phyloP scores from a whole-genome alignment of 495 filamentous ascomycete species.

The Aspergillus coremiiformis region DNA sequence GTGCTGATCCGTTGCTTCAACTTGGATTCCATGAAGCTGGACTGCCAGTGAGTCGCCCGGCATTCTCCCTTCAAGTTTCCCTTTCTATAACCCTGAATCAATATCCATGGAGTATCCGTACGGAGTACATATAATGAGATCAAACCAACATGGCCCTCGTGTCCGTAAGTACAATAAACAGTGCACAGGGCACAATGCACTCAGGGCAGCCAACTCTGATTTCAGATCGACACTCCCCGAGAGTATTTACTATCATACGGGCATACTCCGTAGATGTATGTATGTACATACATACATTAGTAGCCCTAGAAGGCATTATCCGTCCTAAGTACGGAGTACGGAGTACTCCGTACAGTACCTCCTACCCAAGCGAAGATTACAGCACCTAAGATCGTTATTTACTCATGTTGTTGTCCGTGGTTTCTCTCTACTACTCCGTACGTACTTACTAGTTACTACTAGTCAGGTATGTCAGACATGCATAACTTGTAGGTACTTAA shows the following conservation, averaged over 20 bases:
- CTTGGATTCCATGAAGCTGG: too few species aligned
- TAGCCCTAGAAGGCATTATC: not conserved
- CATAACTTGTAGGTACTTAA: not conserved
- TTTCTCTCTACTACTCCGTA: not conserved
- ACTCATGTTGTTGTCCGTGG: not conserved
- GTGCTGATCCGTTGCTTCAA: constrained; percentile 1
- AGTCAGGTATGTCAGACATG: not conserved
- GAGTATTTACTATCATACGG: too few species aligned
- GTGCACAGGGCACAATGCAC: not conserved
- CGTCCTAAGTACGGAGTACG: too few species aligned
- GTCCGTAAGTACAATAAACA: not conserved
- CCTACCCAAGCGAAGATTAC: not conserved
- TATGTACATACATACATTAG: too few species aligned
- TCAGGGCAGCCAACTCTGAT: not conserved
- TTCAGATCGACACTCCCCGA: not conserved
- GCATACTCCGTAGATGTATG: too few species aligned
- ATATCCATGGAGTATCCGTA: not conserved
- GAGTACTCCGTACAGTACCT: too few species aligned
- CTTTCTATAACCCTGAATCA: too few species aligned
- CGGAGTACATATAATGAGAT: not conserved
- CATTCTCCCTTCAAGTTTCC: too few species aligned
- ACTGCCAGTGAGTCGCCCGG: too few species aligned
- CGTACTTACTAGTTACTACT: too few species aligned
- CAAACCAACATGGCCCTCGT: too few species aligned
- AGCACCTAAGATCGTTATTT: not conserved